Conservation (phyloP, 2,329 filamentous ascomycete genomes). For the Aspergillus persii region DNA sequence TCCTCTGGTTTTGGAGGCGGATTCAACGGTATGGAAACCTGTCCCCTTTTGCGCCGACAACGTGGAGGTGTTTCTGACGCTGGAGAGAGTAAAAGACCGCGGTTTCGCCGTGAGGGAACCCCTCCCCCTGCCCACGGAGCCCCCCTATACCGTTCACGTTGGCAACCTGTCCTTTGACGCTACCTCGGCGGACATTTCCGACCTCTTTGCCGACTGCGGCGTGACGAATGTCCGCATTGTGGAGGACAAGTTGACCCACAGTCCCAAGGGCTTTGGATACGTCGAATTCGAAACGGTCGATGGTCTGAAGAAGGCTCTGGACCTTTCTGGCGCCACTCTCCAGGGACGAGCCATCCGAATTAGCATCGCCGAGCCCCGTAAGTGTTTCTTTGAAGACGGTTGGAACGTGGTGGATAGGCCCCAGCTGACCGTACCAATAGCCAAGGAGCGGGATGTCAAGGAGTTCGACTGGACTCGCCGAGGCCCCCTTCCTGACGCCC, state of each 20-base stretch:
- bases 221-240: constrained; percentile 93
- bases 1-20: constrained; percentile 40
- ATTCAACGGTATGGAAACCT: constrained; percentile 31
- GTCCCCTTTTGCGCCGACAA: constrained; percentile 9
- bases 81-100: constrained; percentile 28
- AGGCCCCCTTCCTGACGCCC: constrained; percentile 77
- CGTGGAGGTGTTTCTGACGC: constrained; percentile 12
- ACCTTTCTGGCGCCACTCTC: constrained; percentile 76
- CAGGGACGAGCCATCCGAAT: constrained; percentile 87
- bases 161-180: constrained; percentile 97
- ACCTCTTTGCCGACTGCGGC: constrained; percentile 81
- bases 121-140: constrained; percentile 83
- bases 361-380: constrained; percentile 97
- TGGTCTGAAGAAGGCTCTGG: constrained; percentile 85
- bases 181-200: constrained; percentile 74
- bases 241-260: constrained; percentile 88
- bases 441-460: constrained; percentile 79
- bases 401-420: neutral
- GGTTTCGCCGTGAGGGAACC: constrained; percentile 57
- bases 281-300: constrained; percentile 88
- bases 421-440: constrained; percentile 52
- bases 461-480: constrained; percentile 94
- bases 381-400: constrained; percentile 12
- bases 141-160: constrained; percentile 92
- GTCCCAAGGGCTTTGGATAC: constrained; percentile 97